Evolutionary conservation across 768 basidiomycete species (phyloP).

Genomic region (Leucocoprinus leucothites): DNA sequence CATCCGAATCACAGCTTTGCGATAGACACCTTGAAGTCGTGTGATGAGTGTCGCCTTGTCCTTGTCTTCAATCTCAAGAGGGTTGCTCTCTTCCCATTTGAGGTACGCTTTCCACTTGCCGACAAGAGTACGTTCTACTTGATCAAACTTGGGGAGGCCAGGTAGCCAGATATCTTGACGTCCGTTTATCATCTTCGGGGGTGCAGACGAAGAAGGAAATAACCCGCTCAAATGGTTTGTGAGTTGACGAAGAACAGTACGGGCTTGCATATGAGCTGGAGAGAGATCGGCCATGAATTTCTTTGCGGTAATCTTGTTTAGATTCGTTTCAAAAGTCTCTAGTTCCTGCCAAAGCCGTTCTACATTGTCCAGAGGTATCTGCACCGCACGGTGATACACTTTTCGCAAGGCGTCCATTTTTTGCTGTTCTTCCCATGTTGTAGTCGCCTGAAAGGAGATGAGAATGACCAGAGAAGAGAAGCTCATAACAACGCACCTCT

Average conservation of each 20-base stretch:
- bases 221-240: conserved; percentile 64
- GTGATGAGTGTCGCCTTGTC: conserved; percentile 64
- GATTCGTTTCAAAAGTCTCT: conserved; percentile 83
- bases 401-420: conserved; percentile 92
- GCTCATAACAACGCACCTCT: conserved; percentile 48
- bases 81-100: conserved; percentile 95
- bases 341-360: conserved; percentile 93
- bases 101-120: conserved; percentile 89
- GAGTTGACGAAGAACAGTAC: conserved; percentile 82
- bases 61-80: conserved; percentile 86
- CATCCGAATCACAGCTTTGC: conserved; percentile 89
- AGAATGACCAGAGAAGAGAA: not conserved
- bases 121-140: conserved; percentile 70
- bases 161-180: conserved; percentile 60
- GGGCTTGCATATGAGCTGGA: conserved; percentile 92
- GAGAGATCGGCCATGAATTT: conserved; percentile 94
- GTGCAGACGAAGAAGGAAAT: conserved; percentile 30
- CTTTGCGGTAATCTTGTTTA: conserved; percentile 94
- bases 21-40: conserved; percentile 79
- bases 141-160: conserved; percentile 67
- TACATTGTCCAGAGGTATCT: conserved; percentile 91
- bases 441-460: conserved; percentile 43
- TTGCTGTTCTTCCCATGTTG: conserved; percentile 94
- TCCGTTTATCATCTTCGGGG: conserved; percentile 5
- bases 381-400: conserved; percentile 90